Conservation (phyloP, 495 filamentous ascomycete genomes). For the Neurospora sp. region DNA sequence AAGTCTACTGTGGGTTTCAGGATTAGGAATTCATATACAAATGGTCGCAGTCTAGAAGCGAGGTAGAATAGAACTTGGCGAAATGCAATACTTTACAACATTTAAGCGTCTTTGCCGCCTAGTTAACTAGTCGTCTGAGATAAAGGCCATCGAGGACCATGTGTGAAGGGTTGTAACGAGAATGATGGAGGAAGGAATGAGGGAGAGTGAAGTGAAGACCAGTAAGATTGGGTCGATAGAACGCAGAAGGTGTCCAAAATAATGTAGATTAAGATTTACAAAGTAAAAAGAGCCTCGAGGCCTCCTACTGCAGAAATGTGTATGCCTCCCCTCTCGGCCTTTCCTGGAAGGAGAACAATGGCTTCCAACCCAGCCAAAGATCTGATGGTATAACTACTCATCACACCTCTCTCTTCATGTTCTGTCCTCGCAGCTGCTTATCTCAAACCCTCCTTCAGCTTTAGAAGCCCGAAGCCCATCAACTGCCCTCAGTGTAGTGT, state of each 20-base stretch:
- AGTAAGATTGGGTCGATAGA: neutral
- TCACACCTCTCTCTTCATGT: neutral
- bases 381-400: neutral
- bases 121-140: neutral
- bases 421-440: neutral
- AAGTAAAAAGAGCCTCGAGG: neutral
- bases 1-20: neutral
- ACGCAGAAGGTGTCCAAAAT: neutral
- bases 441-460: neutral
- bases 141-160: neutral
- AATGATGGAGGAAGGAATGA: neutral
- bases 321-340: neutral
- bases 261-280: neutral
- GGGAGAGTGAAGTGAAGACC: neutral
- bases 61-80: neutral
- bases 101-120: neutral
- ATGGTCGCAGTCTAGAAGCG: neutral
- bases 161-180: neutral
- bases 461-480: neutral
- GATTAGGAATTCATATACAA: neutral
- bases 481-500: neutral
- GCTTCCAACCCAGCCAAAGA: neutral
- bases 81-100: neutral
- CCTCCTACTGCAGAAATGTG: neutral
- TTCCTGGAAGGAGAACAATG: neutral